Evolutionary conservation across 495 filamentous ascomycete genomes (phyloP), one percentile per base, ranked within the genome.

Genomic region (Arthonia radiata): DNA sequence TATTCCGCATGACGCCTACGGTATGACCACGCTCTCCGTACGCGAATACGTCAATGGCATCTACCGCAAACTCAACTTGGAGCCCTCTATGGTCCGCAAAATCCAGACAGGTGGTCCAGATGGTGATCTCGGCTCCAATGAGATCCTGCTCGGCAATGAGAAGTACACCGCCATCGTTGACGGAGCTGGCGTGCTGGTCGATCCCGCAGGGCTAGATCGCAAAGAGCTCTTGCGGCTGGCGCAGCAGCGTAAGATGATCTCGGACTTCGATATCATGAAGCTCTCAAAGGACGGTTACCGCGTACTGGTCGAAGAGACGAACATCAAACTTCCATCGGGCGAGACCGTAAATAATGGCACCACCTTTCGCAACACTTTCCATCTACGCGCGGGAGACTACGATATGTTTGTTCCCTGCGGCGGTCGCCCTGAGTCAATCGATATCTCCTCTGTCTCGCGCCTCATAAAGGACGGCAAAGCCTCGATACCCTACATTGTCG

Each of bases 91-190:
- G 12, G 68, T 93, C 35, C 59, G 61, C 39, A 97, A 97, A 57
- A 64, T 97, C 60, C 86, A 97, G 54, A 97, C 86, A 26, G 86
- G 86, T 49, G 86, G 86, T 7, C 86, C 86, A 4, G 86, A 97
- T 40, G 86, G 86, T 31, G 86, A 97, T 48, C 61, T 97, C 25
- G 86, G 86, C 30, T 92, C 81, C 36, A 97, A 97, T 47, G 86
- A 97, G 49, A 97, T 97, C 34, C 59, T 94, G 15, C 69, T 94
- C 23, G 71, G 80, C 43, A 82, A 86, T 40, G 86, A 97, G 53
- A 89, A 77, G 50, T 94, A 94, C 53, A 73, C 61, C 1, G 60
- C 77, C 14, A 78, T 97, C 25, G 83, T 94, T 13, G 86, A 97
- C 49, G 86, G 86, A 28, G 73, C 81, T 15, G 86, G 86, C 44